Evolutionary conservation across 2,329 filamentous ascomycete genomes (phyloP).

Genomic region (Aspergillus phoenicis): DNA sequence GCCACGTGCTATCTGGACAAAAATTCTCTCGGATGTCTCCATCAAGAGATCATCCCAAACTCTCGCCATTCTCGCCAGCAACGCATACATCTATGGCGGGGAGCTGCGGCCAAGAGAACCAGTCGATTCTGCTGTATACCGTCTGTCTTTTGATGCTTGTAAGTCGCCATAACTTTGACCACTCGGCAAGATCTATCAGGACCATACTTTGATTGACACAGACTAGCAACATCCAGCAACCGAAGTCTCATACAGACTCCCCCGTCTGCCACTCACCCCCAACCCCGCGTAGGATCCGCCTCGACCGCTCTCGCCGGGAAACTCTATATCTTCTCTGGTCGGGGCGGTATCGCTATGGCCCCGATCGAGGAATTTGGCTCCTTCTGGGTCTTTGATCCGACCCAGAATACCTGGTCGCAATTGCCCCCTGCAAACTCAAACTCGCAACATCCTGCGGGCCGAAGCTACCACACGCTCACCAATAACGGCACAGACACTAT

Average conservation of each 20-base stretch:
- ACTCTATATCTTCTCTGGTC: slow-evolving; percentile 81
- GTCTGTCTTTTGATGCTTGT: slow-evolving; percentile 55
- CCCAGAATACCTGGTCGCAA: slow-evolving; percentile 64
- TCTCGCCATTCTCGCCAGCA: slow-evolving; percentile 61
- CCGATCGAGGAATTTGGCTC: slow-evolving; percentile 73
- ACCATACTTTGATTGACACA: too few relatives aligned
- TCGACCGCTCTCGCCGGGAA: slow-evolving; percentile 67
- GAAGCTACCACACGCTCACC: slow-evolving; percentile 70
- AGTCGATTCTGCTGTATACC: slow-evolving; percentile 72
- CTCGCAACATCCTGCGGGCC: slow-evolving; percentile 59
- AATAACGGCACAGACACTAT: slow-evolving; percentile 68
- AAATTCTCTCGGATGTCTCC: slow-evolving; percentile 25
- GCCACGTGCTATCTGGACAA: slow-evolving; percentile 23
- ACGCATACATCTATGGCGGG: slow-evolving; percentile 75
- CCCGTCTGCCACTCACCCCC: slow-evolving; percentile 45
- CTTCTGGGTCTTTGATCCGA: slow-evolving; percentile 75
- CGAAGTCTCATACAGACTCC: too few relatives aligned
- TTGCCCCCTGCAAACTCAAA: slow-evolving; percentile 58
- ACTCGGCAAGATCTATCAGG: background rate
- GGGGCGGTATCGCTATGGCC: slow-evolving; percentile 68
- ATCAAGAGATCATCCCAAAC: slow-evolving; percentile 70
- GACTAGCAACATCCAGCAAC: too few relatives aligned
- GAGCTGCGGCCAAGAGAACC: slow-evolving; percentile 68
- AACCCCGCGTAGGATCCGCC: slow-evolving; percentile 72
- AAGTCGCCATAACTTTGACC: background rate